Base-by-base conservation (phyloP, 2,329 filamentous ascomycete species). In the Epichloe scottii region DNA sequence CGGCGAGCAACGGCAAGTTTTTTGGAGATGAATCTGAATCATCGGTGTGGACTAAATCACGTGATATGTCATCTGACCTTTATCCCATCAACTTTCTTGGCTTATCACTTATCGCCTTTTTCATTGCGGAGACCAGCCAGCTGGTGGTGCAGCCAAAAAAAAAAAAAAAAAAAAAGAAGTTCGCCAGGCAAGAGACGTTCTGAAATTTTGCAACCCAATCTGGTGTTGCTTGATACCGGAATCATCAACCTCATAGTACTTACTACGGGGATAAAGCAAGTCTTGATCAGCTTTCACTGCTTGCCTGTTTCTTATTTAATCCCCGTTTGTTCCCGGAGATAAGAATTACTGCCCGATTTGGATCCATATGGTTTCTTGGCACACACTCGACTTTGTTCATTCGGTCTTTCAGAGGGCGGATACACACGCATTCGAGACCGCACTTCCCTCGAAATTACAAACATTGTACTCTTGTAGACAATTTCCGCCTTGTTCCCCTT, bases 151-250 rank as follows among this genome's bases (percentile, higher is more conserved):
- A 56, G 54, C 47, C 50, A 11, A 64, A 65, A 65, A 17, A 21
- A n/a, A 15, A 44, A 21, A 34, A 21, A 38, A 64, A 65, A 66
- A 48, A 49, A 44, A 49, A 59, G 66, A 66, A 65, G 62, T 64
- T 65, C 58, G 56, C 57, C 58, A 53, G 55, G n/a, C 10, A 48
- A 14, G 14, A 17, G 40, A 58, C 50, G 55, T 57, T 51, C 52
- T 64, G 63, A 66, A 66, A 65, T 61, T 66, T 66, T 66, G 57
- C 58, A 64, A 53, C 52, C 45, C 19, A 21, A 53, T 49, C 53
- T 56, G 50, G 52, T 54, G 55, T 23, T 41, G 23, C 26, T 40
- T 17, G 33, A 33, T 21, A 19, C 42, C 19, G 15, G 47, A 34
- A 11, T 34, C 21, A 30, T 30, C 41, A 21, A 12, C 17, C 40